Percentiles rank a stretch among this genome's conserved stretches.
Evolutionary conservation across 2,329 filamentous ascomycete species (phyloP).

Genomic region (Diaporthe australafricana): DNA sequence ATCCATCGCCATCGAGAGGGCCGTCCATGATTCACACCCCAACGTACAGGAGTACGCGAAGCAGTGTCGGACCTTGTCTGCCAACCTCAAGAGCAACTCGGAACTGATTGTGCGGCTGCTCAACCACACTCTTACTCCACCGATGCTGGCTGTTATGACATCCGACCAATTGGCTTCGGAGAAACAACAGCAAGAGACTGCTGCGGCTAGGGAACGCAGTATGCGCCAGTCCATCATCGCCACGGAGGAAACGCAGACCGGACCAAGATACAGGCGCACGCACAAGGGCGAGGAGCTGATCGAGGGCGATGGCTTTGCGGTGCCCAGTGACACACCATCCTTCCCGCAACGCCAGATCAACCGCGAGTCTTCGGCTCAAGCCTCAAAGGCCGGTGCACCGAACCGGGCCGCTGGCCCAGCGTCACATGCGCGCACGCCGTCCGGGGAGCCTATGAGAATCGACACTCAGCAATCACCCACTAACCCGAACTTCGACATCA

Average conservation of each 20-base stretch:
- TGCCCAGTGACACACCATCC: slow-evolving; percentile 51
- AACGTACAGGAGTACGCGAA: slow-evolving; percentile 63
- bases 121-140: slow-evolving; percentile 76
- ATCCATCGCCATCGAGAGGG: slow-evolving; percentile 84
- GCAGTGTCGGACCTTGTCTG: slow-evolving; percentile 81
- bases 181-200: slow-evolving; percentile 83
- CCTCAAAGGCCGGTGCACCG: slow-evolving; percentile 24
- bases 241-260: slow-evolving; percentile 72
- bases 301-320: slow-evolving; percentile 73
- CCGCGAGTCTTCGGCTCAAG: slow-evolving; percentile 42
- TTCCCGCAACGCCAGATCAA: slow-evolving; percentile 50
- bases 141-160: slow-evolving; percentile 87
- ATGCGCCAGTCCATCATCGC: slow-evolving; percentile 89
- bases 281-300: slow-evolving; percentile 96
- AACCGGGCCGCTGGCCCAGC: slow-evolving; percentile 19
- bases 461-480: slow-evolving; percentile 67
- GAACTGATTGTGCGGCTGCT: slow-evolving; percentile 82
- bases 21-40: slow-evolving; percentile 68
- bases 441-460: slow-evolving; percentile 50
- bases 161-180: slow-evolving; percentile 92
- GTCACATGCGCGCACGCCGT: slow-evolving; percentile 35
- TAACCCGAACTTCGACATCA: slow-evolving; percentile 78
- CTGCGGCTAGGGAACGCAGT: slow-evolving; percentile 79
- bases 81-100: slow-evolving; percentile 91
- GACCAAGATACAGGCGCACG: slow-evolving; percentile 83